Evolutionary conservation across 2,329 filamentous ascomycete genomes (phyloP).

Genomic region (Penicillium rolfsii): DNA sequence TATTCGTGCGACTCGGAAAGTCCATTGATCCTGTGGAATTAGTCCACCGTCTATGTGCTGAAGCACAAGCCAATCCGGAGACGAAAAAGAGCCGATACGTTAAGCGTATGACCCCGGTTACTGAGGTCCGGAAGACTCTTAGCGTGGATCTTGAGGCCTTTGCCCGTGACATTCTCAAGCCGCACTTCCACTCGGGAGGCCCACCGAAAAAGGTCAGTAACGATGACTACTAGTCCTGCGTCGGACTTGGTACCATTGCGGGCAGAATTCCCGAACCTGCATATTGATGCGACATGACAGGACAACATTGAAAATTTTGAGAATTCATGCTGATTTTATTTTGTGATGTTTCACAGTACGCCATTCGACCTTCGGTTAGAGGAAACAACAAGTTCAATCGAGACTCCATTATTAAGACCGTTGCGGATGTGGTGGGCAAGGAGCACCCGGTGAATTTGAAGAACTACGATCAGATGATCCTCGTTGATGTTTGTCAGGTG

Average conservation of each 20-base stretch:
- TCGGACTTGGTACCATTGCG: slow-evolving; percentile 4
- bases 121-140: slow-evolving; percentile 60
- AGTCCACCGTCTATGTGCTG: slow-evolving; percentile 61
- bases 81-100: slow-evolving; percentile 61
- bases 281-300: not conserved
- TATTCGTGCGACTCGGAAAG: slow-evolving; percentile 61
- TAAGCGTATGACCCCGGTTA: slow-evolving; percentile 64
- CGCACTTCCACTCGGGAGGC: slow-evolving; percentile 60
- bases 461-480: slow-evolving; percentile 62
- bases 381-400: slow-evolving; percentile 62
- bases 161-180: slow-evolving; percentile 59
- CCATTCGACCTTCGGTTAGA: slow-evolving; percentile 64
- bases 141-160: slow-evolving; percentile 61
- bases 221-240: not conserved
- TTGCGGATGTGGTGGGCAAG: slow-evolving; percentile 61
- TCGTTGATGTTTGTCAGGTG: slow-evolving; percentile 66
- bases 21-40: slow-evolving; percentile 64
- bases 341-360: slow-evolving; percentile 53
- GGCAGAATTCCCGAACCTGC: slow-evolving; percentile 3
- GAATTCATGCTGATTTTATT: slow-evolving; percentile 6
- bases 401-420: slow-evolving; percentile 62
- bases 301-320: slow-evolving; percentile 5
- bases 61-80: slow-evolving; percentile 55
- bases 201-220: slow-evolving; percentile 56
- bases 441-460: slow-evolving; percentile 64